Conservation (phyloP, 352 stramenopile species). For the Pythium pectinolyticum region DNA sequence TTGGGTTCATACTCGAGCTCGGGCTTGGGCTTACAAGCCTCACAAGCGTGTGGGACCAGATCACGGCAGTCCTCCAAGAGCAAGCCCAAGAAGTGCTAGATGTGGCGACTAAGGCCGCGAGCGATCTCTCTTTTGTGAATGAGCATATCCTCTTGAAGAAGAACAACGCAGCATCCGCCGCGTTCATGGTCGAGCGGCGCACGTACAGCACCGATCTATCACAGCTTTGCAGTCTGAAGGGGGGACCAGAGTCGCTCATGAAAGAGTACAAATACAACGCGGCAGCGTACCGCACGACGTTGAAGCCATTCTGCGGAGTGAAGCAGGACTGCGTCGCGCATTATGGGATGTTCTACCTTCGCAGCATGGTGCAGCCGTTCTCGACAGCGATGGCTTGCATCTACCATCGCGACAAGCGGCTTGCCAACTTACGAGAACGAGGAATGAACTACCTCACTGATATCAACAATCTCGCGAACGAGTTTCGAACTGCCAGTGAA, state of each 20-base stretch:
- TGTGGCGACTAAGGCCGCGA: background rate
- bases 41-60: background rate
- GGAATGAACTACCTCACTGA: background rate
- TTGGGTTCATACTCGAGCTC: background rate
- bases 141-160: background rate
- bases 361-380: background rate
- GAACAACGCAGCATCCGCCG: background rate
- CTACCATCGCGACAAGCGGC: background rate
- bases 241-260: background rate
- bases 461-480: background rate
- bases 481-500: slow-evolving; percentile 3
- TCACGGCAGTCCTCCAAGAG: background rate
- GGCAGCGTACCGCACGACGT: background rate
- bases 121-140: background rate
- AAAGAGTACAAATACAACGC: background rate
- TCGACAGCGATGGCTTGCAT: background rate
- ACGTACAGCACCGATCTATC: background rate
- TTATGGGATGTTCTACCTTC: background rate
- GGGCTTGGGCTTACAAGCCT: too few relatives aligned
- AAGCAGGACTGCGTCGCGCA: background rate
- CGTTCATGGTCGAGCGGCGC: background rate
- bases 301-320: background rate
- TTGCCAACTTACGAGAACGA: background rate
- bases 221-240: background rate
- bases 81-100: background rate